Percentiles rank a stretch among this genome's conserved stretches.
Conservation (phyloP, 768 basidiomycete genomes). For the Mycena galopus region DNA sequence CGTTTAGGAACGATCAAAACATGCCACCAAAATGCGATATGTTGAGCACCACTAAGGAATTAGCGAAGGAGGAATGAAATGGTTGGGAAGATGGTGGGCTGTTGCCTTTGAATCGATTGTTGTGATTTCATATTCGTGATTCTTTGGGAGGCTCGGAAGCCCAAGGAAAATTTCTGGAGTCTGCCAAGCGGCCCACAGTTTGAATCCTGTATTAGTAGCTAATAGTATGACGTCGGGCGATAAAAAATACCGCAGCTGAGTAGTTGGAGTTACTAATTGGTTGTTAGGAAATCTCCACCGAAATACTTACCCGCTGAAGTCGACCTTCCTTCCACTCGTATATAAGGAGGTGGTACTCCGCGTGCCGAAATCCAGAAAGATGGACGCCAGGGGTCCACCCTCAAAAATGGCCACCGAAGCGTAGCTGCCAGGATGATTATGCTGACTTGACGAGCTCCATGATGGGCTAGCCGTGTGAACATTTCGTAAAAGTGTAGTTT, state of each 20-base stretch:
- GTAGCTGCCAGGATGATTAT: not conserved
- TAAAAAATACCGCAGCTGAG: not conserved
- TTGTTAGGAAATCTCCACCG: too few relatives aligned
- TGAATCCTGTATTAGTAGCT: not conserved
- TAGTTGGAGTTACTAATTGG: not conserved
- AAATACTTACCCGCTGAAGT: slow-evolving; percentile 2
- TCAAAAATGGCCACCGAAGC: not conserved
- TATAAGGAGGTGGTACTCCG: not conserved
- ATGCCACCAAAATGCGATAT: not conserved
- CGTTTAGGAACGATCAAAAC: not conserved
- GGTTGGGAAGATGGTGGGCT: not conserved
- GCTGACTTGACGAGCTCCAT: not conserved
- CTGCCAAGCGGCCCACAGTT: not conserved
- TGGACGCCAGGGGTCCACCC: not conserved
- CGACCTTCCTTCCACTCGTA: slow-evolving; percentile 6
- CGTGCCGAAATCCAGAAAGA: not conserved
- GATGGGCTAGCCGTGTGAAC: not conserved
- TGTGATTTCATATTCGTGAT: not conserved
- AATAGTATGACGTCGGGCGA: not conserved
- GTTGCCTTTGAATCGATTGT: not conserved
- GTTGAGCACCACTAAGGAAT: not conserved
- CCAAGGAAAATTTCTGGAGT: not conserved
- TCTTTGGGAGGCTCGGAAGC: not conserved
- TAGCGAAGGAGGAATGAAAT: not conserved
- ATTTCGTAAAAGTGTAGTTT: slow-evolving; percentile 6